Evolutionary conservation across 2,329 filamentous ascomycete species (phyloP).

Genomic region (Thermothelomyces thermophilus): DNA sequence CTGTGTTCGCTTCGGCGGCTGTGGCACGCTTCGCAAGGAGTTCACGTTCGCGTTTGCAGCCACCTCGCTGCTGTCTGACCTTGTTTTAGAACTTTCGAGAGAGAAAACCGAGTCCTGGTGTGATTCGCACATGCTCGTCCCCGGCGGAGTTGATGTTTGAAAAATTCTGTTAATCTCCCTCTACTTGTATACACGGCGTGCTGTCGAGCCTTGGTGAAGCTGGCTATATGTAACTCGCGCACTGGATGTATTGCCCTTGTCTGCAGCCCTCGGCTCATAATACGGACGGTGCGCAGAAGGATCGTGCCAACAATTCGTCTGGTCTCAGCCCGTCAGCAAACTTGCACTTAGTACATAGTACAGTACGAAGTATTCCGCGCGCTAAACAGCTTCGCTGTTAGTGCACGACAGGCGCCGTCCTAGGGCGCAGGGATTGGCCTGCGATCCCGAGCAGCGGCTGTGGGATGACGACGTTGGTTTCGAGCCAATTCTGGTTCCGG

Average conservation of each 20-base stretch:
- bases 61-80: neutral
- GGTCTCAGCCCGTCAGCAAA: neutral
- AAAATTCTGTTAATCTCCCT: too few relatives aligned
- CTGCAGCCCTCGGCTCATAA: neutral
- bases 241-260: too few relatives aligned
- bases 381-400: neutral
- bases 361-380: too few relatives aligned
- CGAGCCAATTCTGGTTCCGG: constrained; percentile 22
- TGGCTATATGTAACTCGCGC: too few relatives aligned
- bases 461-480: constrained; percentile 27
- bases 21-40: neutral
- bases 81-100: neutral
- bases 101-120: too few relatives aligned
- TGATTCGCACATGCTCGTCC: too few relatives aligned
- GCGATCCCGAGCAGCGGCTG: constrained; percentile 12
- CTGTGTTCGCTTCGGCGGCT: constrained; percentile 5
- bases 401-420: constrained; percentile 2
- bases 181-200: too few relatives aligned
- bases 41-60: too few relatives aligned
- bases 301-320: neutral
- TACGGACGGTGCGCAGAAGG: neutral
- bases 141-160: neutral
- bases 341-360: too few relatives aligned
- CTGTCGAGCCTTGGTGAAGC: too few relatives aligned
- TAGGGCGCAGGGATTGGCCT: constrained; percentile 8